These are phyloP conservation scores for Coemansia sp. DNA, from an alignment of 192 early-diverging fungal species.

Conservation along the genomic window DNA sequence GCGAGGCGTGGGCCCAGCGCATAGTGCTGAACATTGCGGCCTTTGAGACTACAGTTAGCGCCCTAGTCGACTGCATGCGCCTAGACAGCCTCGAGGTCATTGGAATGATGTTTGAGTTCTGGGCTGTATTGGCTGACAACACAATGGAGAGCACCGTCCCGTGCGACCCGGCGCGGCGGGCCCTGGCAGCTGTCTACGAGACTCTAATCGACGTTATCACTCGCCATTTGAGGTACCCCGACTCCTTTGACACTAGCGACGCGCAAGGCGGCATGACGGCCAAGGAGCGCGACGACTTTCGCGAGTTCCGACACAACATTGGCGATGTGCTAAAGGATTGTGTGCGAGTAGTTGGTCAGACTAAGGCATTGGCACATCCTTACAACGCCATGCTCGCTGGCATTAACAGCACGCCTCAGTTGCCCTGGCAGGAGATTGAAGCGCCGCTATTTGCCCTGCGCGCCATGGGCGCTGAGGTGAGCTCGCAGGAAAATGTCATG, in stretches of 20 bases:
- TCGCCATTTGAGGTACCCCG: slow-evolving; percentile 84
- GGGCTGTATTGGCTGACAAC: slow-evolving; percentile 78
- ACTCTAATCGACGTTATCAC: slow-evolving; percentile 84
- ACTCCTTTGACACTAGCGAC: slow-evolving; percentile 24
- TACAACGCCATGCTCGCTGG: slow-evolving; percentile 58
- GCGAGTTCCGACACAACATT: slow-evolving; percentile 94
- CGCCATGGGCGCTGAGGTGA: slow-evolving; percentile 87
- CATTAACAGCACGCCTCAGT: slow-evolving; percentile 35
- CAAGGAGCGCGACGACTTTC: slow-evolving; percentile 93
- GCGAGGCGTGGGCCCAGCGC: slow-evolving; percentile 79
- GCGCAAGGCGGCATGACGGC: slow-evolving; percentile 70
- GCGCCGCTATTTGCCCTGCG: slow-evolving; percentile 92
- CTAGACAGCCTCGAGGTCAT: slow-evolving; percentile 83
- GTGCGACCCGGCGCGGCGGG: slow-evolving; percentile 58
- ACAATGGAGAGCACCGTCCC: slow-evolving; percentile 55
- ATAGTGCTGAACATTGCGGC: slow-evolving; percentile 69
- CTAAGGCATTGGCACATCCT: slow-evolving; percentile 71
- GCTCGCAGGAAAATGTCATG: slow-evolving; percentile 67
- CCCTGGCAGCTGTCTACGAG: slow-evolving; percentile 64
- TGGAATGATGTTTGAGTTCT: slow-evolving; percentile 89
- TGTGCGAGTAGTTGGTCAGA: slow-evolving; percentile 77
- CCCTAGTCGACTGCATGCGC: slow-evolving; percentile 79
- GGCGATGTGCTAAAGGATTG: slow-evolving; percentile 97
- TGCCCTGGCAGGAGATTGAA: slow-evolving; percentile 91
- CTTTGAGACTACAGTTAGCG: slow-evolving; percentile 76